Base-by-base conservation (phyloP, 2,329 filamentous ascomycete species). In the Fusarium odoratissimum region DNA sequence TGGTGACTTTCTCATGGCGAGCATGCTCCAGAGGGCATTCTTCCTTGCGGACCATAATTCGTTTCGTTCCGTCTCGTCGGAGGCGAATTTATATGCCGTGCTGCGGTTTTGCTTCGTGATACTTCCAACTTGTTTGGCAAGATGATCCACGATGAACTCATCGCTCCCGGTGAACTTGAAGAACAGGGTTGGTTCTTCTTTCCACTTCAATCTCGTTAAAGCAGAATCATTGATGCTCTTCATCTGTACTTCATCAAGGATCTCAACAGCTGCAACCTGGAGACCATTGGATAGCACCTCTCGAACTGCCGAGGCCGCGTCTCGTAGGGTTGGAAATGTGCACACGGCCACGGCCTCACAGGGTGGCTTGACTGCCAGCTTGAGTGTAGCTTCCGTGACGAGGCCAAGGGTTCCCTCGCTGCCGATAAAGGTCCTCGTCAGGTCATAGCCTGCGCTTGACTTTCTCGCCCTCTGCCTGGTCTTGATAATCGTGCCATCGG, bases 221-320 rank as follows among this genome's bases (percentile, higher is more conserved):
- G 92, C 91, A 14, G 91, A 89, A 55, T 91, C 85, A 80, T 96
- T 96, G 77, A 96, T 91, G 1, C 95, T 92, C 67, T 86, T 88
- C 93, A 96, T 96, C 80, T 95, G 92, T 3, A 95, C 91, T 58
- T 95, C 93, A 76, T 95, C 93, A 91, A 96, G 94, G 72, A 96
- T 90, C 81, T 96, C 93, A 88, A 95, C 91, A 5, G 92, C 92
- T 0, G 91, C 92, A 5, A 95, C 87, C 0, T 91, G 92, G 3
- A 95, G 86, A 0, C 91, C 92, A 3, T 90, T 87, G 72, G 92
- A 89, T 85, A 95, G 91, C 16, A 95, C 89, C 52, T 88, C 89
- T 4, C 92, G 91, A 0, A 93, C 93, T 0, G 92, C 92, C 0
- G 90, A 87, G 0, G 93, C 93, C 1, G 93, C 93, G 77, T 93